These are phyloP conservation scores for Kappamyces sp. DNA, from an alignment of 192 early-diverging fungal genomes.

Conservation along the genomic window DNA sequence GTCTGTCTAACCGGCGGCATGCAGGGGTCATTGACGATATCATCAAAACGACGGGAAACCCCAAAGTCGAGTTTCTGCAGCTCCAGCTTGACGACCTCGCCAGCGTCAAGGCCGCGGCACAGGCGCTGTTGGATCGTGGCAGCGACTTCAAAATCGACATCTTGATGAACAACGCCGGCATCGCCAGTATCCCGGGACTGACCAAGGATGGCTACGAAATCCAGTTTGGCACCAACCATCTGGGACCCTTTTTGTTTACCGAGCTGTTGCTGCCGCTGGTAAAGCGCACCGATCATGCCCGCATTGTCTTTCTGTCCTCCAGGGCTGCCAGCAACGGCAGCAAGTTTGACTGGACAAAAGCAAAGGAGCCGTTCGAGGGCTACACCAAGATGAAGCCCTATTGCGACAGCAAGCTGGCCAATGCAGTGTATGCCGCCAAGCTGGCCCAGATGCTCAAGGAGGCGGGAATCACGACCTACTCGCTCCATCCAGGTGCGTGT, in stretches of 20 bases:
- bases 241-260: conserved; percentile 14
- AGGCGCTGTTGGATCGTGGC: background rate
- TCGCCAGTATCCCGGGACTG: background rate
- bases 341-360: background rate
- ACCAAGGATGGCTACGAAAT: conserved; percentile 14
- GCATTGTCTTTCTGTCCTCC: conserved; percentile 11
- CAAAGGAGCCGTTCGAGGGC: background rate
- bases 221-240: conserved; percentile 5
- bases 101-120: conserved; percentile 14
- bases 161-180: conserved; percentile 33
- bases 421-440: conserved; percentile 14
- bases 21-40: conserved; percentile 27
- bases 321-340: background rate
- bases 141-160: conserved; percentile 12
- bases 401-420: conserved; percentile 13
- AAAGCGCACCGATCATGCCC: background rate
- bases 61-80: conserved; percentile 28
- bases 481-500: conserved; percentile 4
- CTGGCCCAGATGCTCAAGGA: conserved; percentile 1
- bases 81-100: conserved; percentile 25
- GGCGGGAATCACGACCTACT: conserved; percentile 4
- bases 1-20: too few species aligned
- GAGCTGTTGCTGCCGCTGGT: conserved; percentile 1
- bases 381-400: conserved; percentile 8
- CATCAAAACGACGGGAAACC: conserved; percentile 13